Conservation (phyloP, 2,329 filamentous ascomycete species). For the Apiospora arundinis region DNA sequence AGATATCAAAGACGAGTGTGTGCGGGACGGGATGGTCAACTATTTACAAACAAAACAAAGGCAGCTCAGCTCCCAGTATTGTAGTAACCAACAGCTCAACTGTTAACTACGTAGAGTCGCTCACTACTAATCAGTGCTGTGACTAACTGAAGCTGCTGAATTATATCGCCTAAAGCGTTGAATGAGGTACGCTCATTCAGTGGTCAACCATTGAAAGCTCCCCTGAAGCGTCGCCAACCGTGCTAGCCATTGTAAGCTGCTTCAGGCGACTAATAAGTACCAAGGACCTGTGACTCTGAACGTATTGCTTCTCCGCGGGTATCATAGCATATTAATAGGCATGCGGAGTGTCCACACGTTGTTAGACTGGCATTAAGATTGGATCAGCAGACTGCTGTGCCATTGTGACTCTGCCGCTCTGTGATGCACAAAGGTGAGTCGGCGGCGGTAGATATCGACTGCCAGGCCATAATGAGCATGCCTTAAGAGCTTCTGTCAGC, state of each 20-base stretch:
- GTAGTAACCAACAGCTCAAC: background rate
- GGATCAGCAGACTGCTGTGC: background rate
- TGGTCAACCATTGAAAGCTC: background rate
- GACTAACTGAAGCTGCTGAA: background rate
- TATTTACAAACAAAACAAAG: background rate
- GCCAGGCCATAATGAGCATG: background rate
- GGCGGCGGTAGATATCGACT: background rate
- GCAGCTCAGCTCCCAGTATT: background rate
- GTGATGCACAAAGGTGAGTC: background rate
- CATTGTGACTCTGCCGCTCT: background rate
- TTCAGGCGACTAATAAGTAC: too few relatives aligned
- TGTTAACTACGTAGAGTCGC: background rate
- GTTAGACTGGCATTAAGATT: background rate
- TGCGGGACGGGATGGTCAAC: background rate
- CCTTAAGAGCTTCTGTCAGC: background rate
- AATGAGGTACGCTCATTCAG: background rate
- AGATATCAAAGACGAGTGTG: background rate
- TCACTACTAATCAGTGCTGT: background rate
- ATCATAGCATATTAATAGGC: background rate
- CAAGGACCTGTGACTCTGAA: background rate
- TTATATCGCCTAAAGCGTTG: background rate
- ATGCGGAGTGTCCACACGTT: background rate
- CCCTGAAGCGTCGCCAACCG: background rate
- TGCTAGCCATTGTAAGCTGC: background rate
- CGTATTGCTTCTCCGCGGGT: background rate